Evolutionary conservation across 139 green algal genomes (phyloP).

Genomic region (Pseudopediastrum boryanum): DNA sequence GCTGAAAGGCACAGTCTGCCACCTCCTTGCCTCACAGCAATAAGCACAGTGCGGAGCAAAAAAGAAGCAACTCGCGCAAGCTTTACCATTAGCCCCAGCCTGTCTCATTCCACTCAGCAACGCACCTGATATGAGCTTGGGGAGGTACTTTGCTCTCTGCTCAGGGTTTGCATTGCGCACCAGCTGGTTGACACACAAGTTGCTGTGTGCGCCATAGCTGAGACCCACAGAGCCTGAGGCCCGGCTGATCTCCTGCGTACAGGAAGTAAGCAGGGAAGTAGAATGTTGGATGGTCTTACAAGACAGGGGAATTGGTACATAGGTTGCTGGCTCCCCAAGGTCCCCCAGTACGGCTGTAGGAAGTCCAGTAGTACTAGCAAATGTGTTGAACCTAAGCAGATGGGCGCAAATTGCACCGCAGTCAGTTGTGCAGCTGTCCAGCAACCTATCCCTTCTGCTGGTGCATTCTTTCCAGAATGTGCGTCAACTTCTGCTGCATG

Average conservation of each 20-base stretch:
- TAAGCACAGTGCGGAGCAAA: no score
- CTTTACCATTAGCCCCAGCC: no score
- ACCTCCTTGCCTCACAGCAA: no score
- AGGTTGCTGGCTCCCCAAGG: not conserved
- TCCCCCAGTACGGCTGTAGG: not conserved
- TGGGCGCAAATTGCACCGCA: no score
- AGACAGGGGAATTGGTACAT: not conserved
- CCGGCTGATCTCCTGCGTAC: slow-evolving; percentile 77
- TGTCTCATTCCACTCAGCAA: no score
- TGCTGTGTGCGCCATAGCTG: slow-evolving; percentile 91
- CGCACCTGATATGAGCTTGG: slow-evolving; percentile 71
- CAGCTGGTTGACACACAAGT: slow-evolving; percentile 95
- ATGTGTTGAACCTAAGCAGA: not conserved
- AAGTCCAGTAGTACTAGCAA: not conserved
- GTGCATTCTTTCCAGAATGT: not conserved
- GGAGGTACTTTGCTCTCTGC: slow-evolving; percentile 83
- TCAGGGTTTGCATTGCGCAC: slow-evolving; percentile 72
- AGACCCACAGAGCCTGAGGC: slow-evolving; percentile 84
- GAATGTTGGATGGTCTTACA: not conserved
- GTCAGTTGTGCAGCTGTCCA: not conserved
- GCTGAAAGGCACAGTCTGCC: no score
- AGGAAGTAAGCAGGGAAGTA: not conserved
- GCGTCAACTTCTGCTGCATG: not conserved
- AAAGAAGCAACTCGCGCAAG: no score
- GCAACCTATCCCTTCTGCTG: not conserved